phyloP scores from a whole-genome alignment of 1,284 basidiomycete species.

The Tilletia setariae region DNA sequence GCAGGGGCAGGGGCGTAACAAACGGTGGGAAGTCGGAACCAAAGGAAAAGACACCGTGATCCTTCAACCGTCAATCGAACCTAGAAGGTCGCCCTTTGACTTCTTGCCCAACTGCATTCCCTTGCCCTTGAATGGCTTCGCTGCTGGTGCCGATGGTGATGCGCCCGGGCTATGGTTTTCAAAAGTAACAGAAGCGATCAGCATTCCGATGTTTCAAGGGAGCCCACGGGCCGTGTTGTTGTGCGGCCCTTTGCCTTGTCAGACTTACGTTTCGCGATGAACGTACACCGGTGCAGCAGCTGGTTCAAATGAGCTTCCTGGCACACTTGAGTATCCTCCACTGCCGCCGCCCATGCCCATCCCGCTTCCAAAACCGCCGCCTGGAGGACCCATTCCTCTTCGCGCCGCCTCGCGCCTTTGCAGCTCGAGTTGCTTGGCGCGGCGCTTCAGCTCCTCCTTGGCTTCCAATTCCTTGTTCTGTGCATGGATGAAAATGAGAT shows the following conservation, averaged over 20 bases:
- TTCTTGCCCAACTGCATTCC: conserved; percentile 99
- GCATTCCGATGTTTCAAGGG: no score
- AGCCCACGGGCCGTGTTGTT: not conserved
- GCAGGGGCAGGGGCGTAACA: no score
- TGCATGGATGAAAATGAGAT: not conserved
- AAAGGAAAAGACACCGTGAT: no score
- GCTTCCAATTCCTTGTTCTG: conserved; percentile 99
- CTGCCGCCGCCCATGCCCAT: conserved; percentile 13
- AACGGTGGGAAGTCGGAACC: not conserved
- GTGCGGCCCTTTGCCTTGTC: no score
- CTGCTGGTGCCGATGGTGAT: conserved; percentile 28
- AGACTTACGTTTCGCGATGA: conserved; percentile 11
- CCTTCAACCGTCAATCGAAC: conserved; percentile 68
- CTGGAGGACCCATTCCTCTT: conserved; percentile 26
- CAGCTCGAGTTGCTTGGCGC: conserved; percentile 97
- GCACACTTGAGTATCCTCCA: conserved; percentile 14
- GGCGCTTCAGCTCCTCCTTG: conserved; percentile 96
- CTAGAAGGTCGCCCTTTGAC: conserved; percentile 78
- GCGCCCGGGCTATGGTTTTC: not conserved
- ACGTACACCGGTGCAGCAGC: conserved; percentile 9
- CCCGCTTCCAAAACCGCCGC: conserved; percentile 29
- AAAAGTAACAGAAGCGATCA: no score
- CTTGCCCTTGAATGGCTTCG: conserved; percentile 82
- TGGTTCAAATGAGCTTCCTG: conserved; percentile 12
- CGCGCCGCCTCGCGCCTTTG: conserved; percentile 68